These are phyloP conservation scores for Rhododendron vialii DNA, from an alignment of 148 eudicot species.

Conservation along the genomic window DNA sequence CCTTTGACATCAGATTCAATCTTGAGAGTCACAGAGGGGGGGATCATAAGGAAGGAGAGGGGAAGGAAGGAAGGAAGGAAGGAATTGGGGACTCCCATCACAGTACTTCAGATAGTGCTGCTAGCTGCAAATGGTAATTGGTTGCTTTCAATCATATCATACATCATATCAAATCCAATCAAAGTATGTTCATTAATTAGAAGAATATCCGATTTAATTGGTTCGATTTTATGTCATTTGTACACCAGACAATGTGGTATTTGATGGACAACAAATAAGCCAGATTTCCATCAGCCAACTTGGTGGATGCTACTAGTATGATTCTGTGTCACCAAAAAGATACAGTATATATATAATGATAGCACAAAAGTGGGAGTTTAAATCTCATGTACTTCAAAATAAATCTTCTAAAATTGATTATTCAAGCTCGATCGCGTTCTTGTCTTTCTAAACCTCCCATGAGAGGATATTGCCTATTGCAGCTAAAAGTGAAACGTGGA, in stretches of 20 bases:
- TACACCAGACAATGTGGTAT: not conserved
- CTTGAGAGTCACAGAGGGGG: not conserved
- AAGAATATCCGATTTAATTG: not conserved
- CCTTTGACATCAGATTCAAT: not conserved
- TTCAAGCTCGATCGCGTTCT: no score
- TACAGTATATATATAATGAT: not conserved
- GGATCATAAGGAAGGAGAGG: not conserved
- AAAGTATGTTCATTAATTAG: not conserved
- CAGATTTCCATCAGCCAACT: not conserved
- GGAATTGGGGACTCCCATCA: not conserved
- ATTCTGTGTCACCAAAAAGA: not conserved
- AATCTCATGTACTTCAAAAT: no score
- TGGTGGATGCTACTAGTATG: not conserved
- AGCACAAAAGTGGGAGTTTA: no score
- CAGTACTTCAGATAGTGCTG: not conserved
- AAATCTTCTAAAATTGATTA: no score
- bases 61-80: not conserved
- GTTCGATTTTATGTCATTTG: not conserved
- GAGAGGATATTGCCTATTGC: no score
- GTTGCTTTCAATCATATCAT: not conserved
- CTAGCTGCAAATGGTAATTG: not conserved
- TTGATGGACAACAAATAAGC: not conserved
- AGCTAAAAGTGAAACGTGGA: no score
- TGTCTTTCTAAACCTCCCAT: no score
- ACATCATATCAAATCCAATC: not conserved